A percentile compares a stretch with the other conserved stretches of the same genome.
phyloP scores from a whole-genome alignment of 2,329 filamentous ascomycete species.

The Trichoderma koningiopsis region DNA sequence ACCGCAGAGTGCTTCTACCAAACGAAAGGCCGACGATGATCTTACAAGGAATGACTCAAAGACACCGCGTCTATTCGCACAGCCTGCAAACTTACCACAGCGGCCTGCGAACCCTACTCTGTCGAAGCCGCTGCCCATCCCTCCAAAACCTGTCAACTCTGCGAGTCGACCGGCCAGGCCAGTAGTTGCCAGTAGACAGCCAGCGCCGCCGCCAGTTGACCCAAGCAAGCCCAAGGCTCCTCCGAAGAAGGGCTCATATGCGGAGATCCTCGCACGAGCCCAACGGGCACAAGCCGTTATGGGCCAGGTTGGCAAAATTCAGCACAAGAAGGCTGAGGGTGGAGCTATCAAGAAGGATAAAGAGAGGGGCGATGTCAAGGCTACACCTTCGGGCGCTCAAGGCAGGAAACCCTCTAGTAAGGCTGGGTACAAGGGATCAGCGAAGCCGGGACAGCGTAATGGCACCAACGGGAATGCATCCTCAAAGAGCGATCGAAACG shows the following conservation, averaged over 20 bases:
- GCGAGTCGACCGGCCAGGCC: constrained; percentile 26
- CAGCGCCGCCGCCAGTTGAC: constrained; percentile 37
- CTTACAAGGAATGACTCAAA: constrained; percentile 47
- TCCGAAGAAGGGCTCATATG: constrained; percentile 73
- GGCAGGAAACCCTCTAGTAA: constrained; percentile 30
- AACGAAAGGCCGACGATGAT: constrained; percentile 62
- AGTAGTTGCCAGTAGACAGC: constrained; percentile 30
- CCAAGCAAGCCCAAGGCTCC: constrained; percentile 47
- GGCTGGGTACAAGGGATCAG: constrained; percentile 38
- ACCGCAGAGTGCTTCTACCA: constrained; percentile 40
- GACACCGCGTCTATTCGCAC: constrained; percentile 39
- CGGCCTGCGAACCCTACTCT: constrained; percentile 30
- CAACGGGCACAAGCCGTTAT: constrained; percentile 64
- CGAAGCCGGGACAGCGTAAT: constrained; percentile 36
- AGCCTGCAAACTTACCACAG: constrained; percentile 28
- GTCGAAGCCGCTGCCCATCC: constrained; percentile 16
- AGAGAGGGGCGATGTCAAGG: constrained; percentile 47
- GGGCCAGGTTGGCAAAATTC: constrained; percentile 69
- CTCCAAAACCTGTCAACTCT: constrained; percentile 18
- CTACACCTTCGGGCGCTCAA: constrained; percentile 36
- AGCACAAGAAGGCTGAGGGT: constrained; percentile 73
- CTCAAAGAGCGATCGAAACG: constrained; percentile 18
- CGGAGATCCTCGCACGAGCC: constrained; percentile 72
- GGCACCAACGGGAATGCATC: constrained; percentile 29
- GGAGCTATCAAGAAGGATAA: constrained; percentile 51